Conservation (phyloP, 148 eudicot species). For the Dysphania ambrosioides region DNA sequence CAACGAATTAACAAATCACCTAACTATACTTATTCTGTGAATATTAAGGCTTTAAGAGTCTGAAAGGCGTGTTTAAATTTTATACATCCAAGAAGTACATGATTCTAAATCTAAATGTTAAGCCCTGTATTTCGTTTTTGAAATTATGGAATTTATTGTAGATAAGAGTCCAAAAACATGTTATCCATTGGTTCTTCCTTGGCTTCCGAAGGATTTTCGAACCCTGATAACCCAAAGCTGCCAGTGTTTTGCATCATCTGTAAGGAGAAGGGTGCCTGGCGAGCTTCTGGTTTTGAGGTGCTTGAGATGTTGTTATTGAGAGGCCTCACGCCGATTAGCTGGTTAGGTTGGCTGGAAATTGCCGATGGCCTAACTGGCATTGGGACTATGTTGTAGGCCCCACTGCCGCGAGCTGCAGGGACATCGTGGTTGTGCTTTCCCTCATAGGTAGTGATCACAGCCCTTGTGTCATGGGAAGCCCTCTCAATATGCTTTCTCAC, state of each 20-base stretch:
- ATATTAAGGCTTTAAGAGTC: slow-evolving; percentile 9
- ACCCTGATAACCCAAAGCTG: slow-evolving; percentile 41
- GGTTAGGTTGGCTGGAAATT: slow-evolving; percentile 26
- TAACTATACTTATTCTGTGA: slow-evolving; percentile 26
- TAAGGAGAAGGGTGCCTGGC: slow-evolving; percentile 46
- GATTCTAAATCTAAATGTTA: slow-evolving; percentile 22
- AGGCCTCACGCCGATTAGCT: slow-evolving; percentile 26
- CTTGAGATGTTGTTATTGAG: slow-evolving; percentile 17
- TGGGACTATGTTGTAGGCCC: slow-evolving; percentile 35
- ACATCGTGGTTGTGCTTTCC: slow-evolving; percentile 82
- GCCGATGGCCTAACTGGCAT: slow-evolving; percentile 57
- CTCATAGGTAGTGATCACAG: slow-evolving; percentile 74
- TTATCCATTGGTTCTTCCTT: slow-evolving; percentile 73
- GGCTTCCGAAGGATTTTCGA: slow-evolving; percentile 39
- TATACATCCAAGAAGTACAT: slow-evolving; percentile 28
- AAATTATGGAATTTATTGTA: slow-evolving; percentile 27
- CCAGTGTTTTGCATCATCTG: slow-evolving; percentile 48
- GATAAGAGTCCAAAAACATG: slow-evolving; percentile 42
- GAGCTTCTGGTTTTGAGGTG: slow-evolving; percentile 24
- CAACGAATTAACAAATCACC: slow-evolving; percentile 34
- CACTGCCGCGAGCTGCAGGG: slow-evolving; percentile 80
- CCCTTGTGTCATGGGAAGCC: slow-evolving; percentile 61
- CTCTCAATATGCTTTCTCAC: slow-evolving; percentile 86
- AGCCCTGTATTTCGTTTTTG: not conserved
- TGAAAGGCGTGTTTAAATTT: slow-evolving; percentile 9